Percentiles rank a stretch among this genome's conserved stretches.
These are phyloP conservation scores for Candida chilensis DNA, from an alignment of 805 yeast genomes.

Conservation along the genomic window DNA sequence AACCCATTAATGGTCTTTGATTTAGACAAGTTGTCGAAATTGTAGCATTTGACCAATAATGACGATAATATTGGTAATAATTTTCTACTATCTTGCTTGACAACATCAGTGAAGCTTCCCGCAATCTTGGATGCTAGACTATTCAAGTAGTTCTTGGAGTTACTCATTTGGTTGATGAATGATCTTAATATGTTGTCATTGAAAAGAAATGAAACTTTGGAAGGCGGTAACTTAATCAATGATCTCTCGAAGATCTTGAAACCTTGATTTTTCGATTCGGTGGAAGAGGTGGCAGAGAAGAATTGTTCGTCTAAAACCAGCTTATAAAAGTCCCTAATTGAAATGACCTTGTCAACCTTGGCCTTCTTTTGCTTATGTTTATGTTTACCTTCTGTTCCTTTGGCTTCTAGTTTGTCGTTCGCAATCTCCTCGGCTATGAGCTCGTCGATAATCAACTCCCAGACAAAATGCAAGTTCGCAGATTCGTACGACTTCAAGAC, in stretches of 20 bases:
- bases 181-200: slow-evolving; percentile 64
- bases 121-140: no score
- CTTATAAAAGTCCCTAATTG: slow-evolving; percentile 68
- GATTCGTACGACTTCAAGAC: no score
- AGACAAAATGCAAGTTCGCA: slow-evolving; percentile 72
- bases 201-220: slow-evolving; percentile 21
- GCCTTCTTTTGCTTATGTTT: slow-evolving; percentile 12
- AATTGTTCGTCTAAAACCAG: slow-evolving; percentile 71
- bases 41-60: no score
- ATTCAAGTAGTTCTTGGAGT: no score
- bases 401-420: slow-evolving; percentile 11
- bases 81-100: no score
- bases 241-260: slow-evolving; percentile 58
- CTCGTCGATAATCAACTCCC: slow-evolving; percentile 51
- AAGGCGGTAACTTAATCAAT: slow-evolving; percentile 14
- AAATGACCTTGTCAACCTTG: slow-evolving; percentile 12
- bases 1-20: slow-evolving; percentile 51
- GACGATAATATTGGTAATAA: no score
- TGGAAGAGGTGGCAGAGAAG: slow-evolving; percentile 68
- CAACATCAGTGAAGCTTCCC: no score
- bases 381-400: slow-evolving; percentile 7
- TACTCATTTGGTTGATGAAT: slow-evolving; percentile 72
- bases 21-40: slow-evolving; percentile 72
- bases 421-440: slow-evolving; percentile 11
- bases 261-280: slow-evolving; percentile 84